phyloP scores from a whole-genome alignment of 1,139 yeast species.

The Sugiyamaella paludigena region DNA sequence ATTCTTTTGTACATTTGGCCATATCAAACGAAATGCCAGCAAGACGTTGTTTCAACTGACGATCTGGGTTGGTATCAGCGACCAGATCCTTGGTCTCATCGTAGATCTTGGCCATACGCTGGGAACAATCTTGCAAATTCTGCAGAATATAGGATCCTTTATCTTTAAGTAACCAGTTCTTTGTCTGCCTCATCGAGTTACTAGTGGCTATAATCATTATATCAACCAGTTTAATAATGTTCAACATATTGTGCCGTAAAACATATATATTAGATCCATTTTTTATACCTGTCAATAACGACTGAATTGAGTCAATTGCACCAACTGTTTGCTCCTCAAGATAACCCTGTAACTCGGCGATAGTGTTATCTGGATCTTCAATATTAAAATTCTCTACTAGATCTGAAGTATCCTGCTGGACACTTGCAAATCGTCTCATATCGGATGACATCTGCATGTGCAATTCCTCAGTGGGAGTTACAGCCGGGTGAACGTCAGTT shows the following conservation, averaged over 20 bases:
- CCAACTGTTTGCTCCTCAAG: slow-evolving; percentile 92
- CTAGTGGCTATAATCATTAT: slow-evolving; percentile 92
- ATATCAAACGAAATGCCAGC: slow-evolving; percentile 96
- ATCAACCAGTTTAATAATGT: slow-evolving; percentile 70
- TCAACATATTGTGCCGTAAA: slow-evolving; percentile 66
- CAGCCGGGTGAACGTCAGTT: slow-evolving; percentile 13
- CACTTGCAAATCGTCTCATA: slow-evolving; percentile 5
- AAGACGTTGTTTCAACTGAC: slow-evolving; percentile 84
- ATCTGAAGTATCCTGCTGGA: not conserved
- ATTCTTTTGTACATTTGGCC: slow-evolving; percentile 92
- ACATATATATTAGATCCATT: slow-evolving; percentile 69
- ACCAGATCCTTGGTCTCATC: slow-evolving; percentile 40
- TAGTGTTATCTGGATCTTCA: slow-evolving; percentile 79
- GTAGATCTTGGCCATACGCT: slow-evolving; percentile 51
- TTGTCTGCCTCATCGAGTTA: slow-evolving; percentile 83
- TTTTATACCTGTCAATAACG: slow-evolving; percentile 51
- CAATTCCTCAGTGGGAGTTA: slow-evolving; percentile 16
- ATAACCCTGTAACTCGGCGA: slow-evolving; percentile 78
- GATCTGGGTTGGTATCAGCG: slow-evolving; percentile 68
- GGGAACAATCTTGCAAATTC: slow-evolving; percentile 78
- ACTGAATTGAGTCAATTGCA: slow-evolving; percentile 86
- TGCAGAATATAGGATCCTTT: slow-evolving; percentile 91
- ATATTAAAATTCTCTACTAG: slow-evolving; percentile 59
- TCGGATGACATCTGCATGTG: slow-evolving; percentile 5
- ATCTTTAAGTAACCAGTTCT: slow-evolving; percentile 71